These are phyloP conservation scores for Pulveroboletus ravenelii DNA, from an alignment of 768 basidiomycete species.

Conservation along the genomic window DNA sequence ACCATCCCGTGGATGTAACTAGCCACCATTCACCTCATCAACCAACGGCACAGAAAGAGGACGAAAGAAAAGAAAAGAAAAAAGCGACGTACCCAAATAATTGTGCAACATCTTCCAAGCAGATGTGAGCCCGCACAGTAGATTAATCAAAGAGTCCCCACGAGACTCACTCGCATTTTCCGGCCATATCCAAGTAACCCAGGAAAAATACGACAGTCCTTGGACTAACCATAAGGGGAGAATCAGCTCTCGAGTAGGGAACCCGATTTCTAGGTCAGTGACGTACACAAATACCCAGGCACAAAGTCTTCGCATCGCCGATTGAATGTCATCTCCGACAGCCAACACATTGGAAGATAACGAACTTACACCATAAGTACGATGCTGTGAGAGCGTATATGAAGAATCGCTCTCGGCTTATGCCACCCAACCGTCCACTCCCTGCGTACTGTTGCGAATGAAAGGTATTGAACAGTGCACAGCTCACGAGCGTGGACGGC, in stretches of 20 bases:
- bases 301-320: constrained; percentile 33
- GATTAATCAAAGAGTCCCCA: constrained; percentile 7
- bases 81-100: constrained; percentile 40
- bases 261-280: not conserved
- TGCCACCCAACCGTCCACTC: constrained; percentile 53
- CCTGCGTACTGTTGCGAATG: constrained; percentile 68
- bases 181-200: constrained; percentile 54
- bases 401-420: constrained; percentile 78
- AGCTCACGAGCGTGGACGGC: constrained; percentile 71
- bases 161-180: constrained; percentile 39
- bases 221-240: constrained; percentile 32
- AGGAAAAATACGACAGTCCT: constrained; percentile 54
- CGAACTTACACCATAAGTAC: constrained; percentile 52
- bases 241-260: not conserved
- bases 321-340: constrained; percentile 6
- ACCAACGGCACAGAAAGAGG: not conserved
- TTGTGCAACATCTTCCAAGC: constrained; percentile 37
- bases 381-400: constrained; percentile 55
- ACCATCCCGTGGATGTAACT: constrained; percentile 45
- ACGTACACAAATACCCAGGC: constrained; percentile 42
- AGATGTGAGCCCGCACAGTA: constrained; percentile 12
- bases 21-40: constrained; percentile 8
- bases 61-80: no score
- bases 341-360: not conserved
- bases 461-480: constrained; percentile 72